These are phyloP conservation scores for Apophysomyces sp. DNA, from an alignment of 371 early-diverging fungal genomes.

Conservation along the genomic window DNA sequence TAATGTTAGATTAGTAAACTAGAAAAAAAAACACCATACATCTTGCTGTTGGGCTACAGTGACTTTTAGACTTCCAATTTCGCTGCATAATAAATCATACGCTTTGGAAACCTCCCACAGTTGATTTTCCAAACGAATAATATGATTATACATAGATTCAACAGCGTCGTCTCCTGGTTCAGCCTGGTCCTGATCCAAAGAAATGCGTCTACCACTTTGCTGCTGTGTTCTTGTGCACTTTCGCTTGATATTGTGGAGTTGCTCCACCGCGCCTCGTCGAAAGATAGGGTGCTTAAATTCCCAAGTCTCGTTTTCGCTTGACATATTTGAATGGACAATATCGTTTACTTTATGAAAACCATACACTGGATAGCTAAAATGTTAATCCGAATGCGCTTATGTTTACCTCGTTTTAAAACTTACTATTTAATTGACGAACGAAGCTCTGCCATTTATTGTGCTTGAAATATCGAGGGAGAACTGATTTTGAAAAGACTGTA, in stretches of 20 bases:
- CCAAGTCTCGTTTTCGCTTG: slow-evolving; percentile 66
- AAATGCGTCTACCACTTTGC: slow-evolving; percentile 1
- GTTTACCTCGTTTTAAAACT: no score
- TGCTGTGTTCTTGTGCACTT: slow-evolving; percentile 53
- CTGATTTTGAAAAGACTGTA: slow-evolving; percentile 51
- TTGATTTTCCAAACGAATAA: slow-evolving; percentile 13
- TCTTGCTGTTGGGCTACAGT: slow-evolving; percentile 13
- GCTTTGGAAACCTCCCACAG: slow-evolving; percentile 12
- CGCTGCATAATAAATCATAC: slow-evolving; percentile 11
- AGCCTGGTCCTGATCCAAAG: not conserved
- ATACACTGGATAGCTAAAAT: no score
- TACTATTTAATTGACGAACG: slow-evolving; percentile 84
- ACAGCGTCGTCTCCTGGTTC: not conserved
- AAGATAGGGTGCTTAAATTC: slow-evolving; percentile 71
- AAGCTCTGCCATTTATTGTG: slow-evolving; percentile 88
- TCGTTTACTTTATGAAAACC: slow-evolving; percentile 65
- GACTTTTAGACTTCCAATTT: slow-evolving; percentile 5
- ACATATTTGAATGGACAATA: slow-evolving; percentile 58
- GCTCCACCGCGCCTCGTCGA: slow-evolving; percentile 53
- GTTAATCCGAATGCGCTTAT: no score
- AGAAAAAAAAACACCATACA: not conserved
- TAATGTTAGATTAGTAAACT: not conserved
- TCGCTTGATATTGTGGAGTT: slow-evolving; percentile 63
- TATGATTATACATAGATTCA: slow-evolving; percentile 14
- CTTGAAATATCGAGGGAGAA: slow-evolving; percentile 80